Evolutionary conservation across 108 stramenopile species (phyloP), one percentile per base, ranked within the genome.

Genomic region (Craspedostauros australis): DNA sequence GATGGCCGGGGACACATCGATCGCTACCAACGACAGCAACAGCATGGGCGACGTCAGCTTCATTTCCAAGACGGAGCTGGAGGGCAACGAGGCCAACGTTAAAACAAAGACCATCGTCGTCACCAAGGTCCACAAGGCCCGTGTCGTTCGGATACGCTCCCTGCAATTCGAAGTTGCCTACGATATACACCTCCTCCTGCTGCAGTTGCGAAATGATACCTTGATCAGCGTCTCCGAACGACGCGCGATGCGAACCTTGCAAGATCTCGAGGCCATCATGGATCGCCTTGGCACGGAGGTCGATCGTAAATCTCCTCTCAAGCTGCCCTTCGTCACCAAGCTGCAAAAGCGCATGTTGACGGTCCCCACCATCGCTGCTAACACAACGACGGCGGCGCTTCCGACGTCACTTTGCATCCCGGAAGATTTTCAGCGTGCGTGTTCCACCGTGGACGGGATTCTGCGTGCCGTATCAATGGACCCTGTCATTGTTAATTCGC

Each of bases 91-190:
- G n/a, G n/a, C 24, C 23, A 21, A 47, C 26, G 16, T 8, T 16
- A 52, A 45, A 50, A 8, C 41, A 8, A 61, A 61, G 22, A 67
- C 68, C 38, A 70, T 73, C 20, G 53, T 73, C 9, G 71, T 81
- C 31, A 64, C 71, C 50, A 75, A 73, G 47, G 68, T 70, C 8
- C 23, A 39, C 16, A 42, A 34, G 15, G 54, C 55, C 36, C 57
- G 54, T n/a, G 39, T 66, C 5, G 56, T 71, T 25, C 54, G 45
- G 43, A 27, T 48, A n/a, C 36, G n/a, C 16, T 14, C 25, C 14
- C 51, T 54, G 38, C 59, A 63, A 45, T 80, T 55, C 49, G 71
- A 79, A 45, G 32, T 91, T 36, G 66, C 70, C 15, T 91, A 84
- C 54, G 70, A 82, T 54, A 73, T 90, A 38, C 50, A 66, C 15